Evolutionary conservation across 2,329 filamentous ascomycete genomes (phyloP), one percentile per base, ranked within the genome.

Genomic region (Hymenotorrendiella dingleyae): DNA sequence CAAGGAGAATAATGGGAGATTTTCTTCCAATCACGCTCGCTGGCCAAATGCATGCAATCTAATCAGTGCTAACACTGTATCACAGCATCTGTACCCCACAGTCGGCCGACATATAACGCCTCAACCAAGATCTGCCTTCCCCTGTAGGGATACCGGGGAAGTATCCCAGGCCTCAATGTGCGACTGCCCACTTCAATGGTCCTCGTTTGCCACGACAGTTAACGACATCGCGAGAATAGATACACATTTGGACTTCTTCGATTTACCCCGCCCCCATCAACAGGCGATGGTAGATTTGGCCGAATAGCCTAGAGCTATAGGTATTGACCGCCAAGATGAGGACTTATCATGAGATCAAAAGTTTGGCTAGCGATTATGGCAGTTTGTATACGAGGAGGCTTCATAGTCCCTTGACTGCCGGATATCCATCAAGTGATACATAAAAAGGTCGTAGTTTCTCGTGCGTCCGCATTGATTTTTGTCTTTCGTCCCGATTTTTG

Each of bases 271-370:
- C n/a, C n/a, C n/a, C n/a, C n/a, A 34, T 34, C 21, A 27, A 11
- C n/a, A 11, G 16, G 8, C 16, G 16, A 26, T 26, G 19, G 39
- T 43, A 43, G 41, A 36, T 23, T 28, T 43, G 23, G 17, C 14
- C 23, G 35, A 39, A 34, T 38, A 43, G 41, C 35, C 41, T 43
- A 14, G 16, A 24, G 19, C 6, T 19, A n/a, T n/a, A n/a, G n/a
- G n/a, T n/a, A n/a, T 16, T 27, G 4, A 14, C 14, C 12, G 14
- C 36, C 35, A 28, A 38, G 27, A 3, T 20, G 16, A 20, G 7
- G 12, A 24, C 21, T 30, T 39, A 12, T 39, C 28, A 43, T 43
- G 41, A 39, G 41, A 39, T 39, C 41, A 39, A 24, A 43, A 34
- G 35, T 38, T 34, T 28, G 27, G 41, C 34, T 39, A 16, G 19